Evolutionary conservation across 345 rosid genomes (phyloP).

Genomic region (Fremontodendron californicum): DNA sequence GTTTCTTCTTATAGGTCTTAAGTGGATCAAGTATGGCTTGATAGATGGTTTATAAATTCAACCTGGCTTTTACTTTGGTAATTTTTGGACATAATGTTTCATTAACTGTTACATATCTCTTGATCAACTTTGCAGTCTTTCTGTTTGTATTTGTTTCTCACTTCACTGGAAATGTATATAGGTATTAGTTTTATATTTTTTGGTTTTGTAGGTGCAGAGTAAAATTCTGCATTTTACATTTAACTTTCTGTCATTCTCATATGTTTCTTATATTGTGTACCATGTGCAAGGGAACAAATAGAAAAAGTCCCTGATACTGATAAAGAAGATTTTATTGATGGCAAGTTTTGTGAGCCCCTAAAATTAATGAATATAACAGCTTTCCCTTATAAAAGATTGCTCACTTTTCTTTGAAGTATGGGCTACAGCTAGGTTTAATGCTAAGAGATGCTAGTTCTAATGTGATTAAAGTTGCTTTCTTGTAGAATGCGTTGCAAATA

Average conservation of each 20-base stretch:
- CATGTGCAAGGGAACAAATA: not conserved
- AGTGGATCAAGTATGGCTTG: not conserved
- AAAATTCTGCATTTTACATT: no score
- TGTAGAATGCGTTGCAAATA: not conserved
- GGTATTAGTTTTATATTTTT: not conserved
- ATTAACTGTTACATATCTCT: not conserved
- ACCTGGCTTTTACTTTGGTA: not conserved
- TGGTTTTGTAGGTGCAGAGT: no score
- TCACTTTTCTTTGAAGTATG: not conserved
- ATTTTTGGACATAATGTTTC: not conserved
- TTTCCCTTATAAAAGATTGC: not conserved
- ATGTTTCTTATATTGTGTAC: not conserved
- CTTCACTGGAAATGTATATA: not conserved
- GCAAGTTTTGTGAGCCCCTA: not conserved
- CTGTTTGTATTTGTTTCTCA: not conserved
- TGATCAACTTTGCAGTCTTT: not conserved
- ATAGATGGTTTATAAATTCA: not conserved
- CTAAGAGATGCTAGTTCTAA: not conserved
- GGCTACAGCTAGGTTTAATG: not conserved
- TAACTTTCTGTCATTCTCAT: no score
- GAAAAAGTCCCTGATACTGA: not conserved
- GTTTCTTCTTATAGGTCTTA: no score
- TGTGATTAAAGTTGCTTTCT: not conserved
- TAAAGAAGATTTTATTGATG: not conserved
- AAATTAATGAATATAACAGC: not conserved